Conservation (phyloP, 2,329 filamentous ascomycete species). For the Sarocladium brachiariae region DNA sequence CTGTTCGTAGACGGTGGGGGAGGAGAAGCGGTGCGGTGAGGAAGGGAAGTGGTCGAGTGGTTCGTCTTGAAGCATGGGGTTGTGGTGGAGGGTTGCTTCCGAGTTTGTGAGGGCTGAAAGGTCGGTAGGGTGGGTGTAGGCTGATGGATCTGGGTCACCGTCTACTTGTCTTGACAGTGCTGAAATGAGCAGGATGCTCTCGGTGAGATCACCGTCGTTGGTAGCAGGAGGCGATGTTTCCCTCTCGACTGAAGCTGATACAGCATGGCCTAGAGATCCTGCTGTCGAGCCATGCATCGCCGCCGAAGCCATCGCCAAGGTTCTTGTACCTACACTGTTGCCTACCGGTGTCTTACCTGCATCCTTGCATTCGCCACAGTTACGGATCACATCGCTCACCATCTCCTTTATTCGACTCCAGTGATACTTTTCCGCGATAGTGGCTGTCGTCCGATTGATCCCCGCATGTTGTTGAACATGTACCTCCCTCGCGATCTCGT, state of each 20-base stretch:
- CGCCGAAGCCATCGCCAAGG: conserved; percentile 4
- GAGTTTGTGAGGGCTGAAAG: conserved; percentile 33
- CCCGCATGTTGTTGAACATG: conserved; percentile 76
- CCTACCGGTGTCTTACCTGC: conserved; percentile 47
- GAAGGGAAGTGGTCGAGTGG: conserved; percentile 27
- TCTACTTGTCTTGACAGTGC: conserved; percentile 19
- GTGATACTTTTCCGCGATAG: conserved; percentile 88
- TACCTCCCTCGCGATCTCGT: conserved; percentile 74
- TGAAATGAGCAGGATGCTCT: conserved; percentile 7
- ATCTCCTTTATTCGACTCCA: conserved; percentile 99
- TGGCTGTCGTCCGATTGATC: conserved; percentile 96
- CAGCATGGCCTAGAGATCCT: not conserved
- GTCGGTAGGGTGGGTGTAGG: conserved; percentile 42
- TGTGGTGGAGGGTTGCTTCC: conserved; percentile 18
- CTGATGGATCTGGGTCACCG: conserved; percentile 20
- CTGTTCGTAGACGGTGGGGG: conserved; percentile 14
- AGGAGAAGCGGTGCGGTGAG: conserved; percentile 18
- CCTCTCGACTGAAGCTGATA: not conserved
- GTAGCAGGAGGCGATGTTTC: not conserved
- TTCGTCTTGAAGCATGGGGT: conserved; percentile 20
- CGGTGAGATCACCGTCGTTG: not conserved
- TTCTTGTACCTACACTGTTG: not conserved
- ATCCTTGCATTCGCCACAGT: conserved; percentile 86
- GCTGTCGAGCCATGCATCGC: not conserved
- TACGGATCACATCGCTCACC: conserved; percentile 87